phyloP scores from a whole-genome alignment of 1,284 basidiomycete genomes.

The Irpex lacteus region DNA sequence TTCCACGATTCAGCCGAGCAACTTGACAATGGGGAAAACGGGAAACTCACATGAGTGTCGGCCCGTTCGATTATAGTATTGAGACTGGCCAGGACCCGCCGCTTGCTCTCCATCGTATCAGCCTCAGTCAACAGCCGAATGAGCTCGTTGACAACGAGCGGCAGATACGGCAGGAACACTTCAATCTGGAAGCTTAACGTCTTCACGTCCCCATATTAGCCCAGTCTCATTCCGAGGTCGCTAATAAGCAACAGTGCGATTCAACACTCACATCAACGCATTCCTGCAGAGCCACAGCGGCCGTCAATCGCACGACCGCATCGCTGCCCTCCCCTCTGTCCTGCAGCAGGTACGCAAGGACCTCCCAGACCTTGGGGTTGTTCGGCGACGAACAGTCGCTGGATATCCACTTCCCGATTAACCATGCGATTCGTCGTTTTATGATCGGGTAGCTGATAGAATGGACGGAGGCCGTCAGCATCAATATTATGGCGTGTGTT shows the following conservation, averaged over 20 bases:
- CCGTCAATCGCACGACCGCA: slow-evolving; percentile 78
- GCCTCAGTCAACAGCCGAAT: slow-evolving; percentile 72
- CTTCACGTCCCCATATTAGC: too few relatives aligned
- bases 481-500: neutral
- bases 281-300: slow-evolving; percentile 72
- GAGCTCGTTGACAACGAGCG: slow-evolving; percentile 56
- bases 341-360: slow-evolving; percentile 70
- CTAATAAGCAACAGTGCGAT: too few relatives aligned
- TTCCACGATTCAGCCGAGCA: slow-evolving; percentile 3
- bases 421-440: slow-evolving; percentile 87
- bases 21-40: neutral
- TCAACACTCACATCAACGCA: slow-evolving; percentile 78
- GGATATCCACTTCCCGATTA: slow-evolving; percentile 82
- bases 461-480: too few relatives aligned
- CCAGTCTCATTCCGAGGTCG: neutral
- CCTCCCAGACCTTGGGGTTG: slow-evolving; percentile 72
- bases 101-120: slow-evolving; percentile 77
- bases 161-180: slow-evolving; percentile 60
- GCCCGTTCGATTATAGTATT: slow-evolving; percentile 74
- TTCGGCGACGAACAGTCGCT: slow-evolving; percentile 63
- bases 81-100: slow-evolving; percentile 66
- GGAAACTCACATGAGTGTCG: slow-evolving; percentile 49
- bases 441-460: slow-evolving; percentile 74
- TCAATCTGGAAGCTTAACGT: slow-evolving; percentile 50
- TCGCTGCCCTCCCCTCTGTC: slow-evolving; percentile 73